These are phyloP conservation scores for Kodamaea arcana DNA, from an alignment of 1,139 yeast genomes.

Conservation along the genomic window DNA sequence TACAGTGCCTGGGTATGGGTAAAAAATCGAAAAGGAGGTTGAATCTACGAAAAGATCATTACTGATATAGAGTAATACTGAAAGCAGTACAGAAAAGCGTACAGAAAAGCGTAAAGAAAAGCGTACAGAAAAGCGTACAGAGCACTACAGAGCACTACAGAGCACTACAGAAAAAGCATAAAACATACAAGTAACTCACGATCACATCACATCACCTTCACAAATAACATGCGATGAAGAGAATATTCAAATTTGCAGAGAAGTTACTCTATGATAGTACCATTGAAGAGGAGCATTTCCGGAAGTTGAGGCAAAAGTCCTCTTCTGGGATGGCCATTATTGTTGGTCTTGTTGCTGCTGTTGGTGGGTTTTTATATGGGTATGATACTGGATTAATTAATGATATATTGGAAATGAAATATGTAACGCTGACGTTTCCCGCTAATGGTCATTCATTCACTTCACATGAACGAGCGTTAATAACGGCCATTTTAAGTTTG, in stretches of 20 bases:
- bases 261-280: slow-evolving; percentile 34
- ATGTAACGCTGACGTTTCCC: slow-evolving; percentile 54
- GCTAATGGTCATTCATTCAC: slow-evolving; percentile 42
- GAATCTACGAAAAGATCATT: neutral
- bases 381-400: slow-evolving; percentile 81
- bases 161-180: no score
- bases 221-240: slow-evolving; percentile 1
- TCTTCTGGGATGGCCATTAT: slow-evolving; percentile 58
- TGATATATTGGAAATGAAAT: slow-evolving; percentile 66
- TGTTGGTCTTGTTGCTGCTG: slow-evolving; percentile 73
- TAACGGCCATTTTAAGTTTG: slow-evolving; percentile 66
- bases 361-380: slow-evolving; percentile 80
- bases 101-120: no score
- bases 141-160: no score
- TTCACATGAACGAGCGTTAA: slow-evolving; percentile 60
- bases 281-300: slow-evolving; percentile 36
- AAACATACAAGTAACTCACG: no score
- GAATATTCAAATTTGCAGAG: slow-evolving; percentile 16
- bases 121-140: no score
- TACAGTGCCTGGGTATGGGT: neutral
- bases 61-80: no score
- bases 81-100: no score
- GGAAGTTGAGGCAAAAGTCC: slow-evolving; percentile 43
- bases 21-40: neutral
- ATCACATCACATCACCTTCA: neutral